Percentiles rank a stretch among this genome's conserved stretches.
phyloP scores from a whole-genome alignment of 306 rosid genomes.

The Inga laurina region DNA sequence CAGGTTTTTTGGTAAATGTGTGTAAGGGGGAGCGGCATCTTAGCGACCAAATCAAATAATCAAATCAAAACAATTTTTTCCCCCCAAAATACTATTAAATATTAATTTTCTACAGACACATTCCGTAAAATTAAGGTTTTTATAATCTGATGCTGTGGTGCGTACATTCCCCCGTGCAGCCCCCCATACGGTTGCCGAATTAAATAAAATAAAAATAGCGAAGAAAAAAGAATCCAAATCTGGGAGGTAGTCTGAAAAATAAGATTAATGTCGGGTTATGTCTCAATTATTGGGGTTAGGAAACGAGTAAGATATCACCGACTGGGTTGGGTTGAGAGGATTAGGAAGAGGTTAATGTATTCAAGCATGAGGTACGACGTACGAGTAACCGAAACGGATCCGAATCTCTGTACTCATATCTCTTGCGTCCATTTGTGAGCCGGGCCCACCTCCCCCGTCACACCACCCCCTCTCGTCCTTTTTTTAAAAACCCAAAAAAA shows the following conservation, averaged over 20 bases:
- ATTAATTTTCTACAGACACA: neutral
- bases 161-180: conserved; percentile 22
- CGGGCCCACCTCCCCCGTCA: conserved; percentile 31
- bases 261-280: conserved; percentile 8
- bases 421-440: neutral
- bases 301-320: neutral
- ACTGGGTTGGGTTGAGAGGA: neutral
- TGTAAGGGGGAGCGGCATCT: neutral
- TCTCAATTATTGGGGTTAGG: neutral
- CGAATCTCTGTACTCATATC: conserved; percentile 37
- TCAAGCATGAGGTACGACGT: conserved; percentile 48
- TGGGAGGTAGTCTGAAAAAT: neutral
- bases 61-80: neutral
- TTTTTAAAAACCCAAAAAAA: neutral
- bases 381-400: conserved; percentile 54
- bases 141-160: conserved; percentile 1
- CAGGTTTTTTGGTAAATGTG: neutral
- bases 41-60: neutral
- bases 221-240: neutral
- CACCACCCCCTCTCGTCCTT: neutral
- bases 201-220: neutral
- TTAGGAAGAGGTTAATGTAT: conserved; percentile 1
- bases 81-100: neutral
- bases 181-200: neutral
- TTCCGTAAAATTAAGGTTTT: neutral